phyloP scores from a whole-genome alignment of 179 eudicot genomes.

The Carnegiea gigantea region DNA sequence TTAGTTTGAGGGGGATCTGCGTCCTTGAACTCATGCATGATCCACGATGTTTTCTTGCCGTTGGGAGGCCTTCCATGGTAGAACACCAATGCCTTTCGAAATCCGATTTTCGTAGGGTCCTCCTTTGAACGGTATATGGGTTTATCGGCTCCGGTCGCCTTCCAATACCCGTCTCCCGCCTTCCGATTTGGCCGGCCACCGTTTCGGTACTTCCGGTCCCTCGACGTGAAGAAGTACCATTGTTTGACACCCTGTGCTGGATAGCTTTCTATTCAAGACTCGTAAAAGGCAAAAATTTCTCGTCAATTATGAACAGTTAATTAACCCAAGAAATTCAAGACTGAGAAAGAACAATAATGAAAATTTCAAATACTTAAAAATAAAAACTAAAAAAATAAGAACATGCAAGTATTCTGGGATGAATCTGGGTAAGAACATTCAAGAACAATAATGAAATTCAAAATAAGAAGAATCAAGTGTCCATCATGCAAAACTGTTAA shows the following conservation, averaged over 20 bases:
- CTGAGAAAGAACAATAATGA: too few species aligned
- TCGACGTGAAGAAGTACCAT: constrained; percentile 13
- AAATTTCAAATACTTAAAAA: too few species aligned
- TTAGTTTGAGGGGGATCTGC: not conserved
- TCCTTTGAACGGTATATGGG: not conserved
- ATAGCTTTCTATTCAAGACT: too few species aligned
- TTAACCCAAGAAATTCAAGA: too few species aligned
- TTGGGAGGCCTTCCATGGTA: not conserved
- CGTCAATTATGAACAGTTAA: too few species aligned
- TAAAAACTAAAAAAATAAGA: too few species aligned
- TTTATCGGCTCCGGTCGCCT: constrained; percentile 13
- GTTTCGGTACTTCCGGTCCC: not conserved
- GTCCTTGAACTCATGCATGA: constrained; percentile 15
- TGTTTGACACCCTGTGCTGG: not conserved
- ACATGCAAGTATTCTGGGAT: too few species aligned
- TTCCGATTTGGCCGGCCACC: not conserved
- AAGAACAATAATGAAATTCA: too few species aligned
- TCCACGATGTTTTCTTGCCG: constrained; percentile 6
- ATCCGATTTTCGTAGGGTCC: not conserved
- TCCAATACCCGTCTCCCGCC: constrained; percentile 15
- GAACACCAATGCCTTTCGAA: constrained; percentile 11
- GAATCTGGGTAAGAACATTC: too few species aligned
- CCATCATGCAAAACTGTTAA: too few species aligned
- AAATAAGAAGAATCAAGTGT: too few species aligned
- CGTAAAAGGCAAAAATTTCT: too few species aligned